These are phyloP conservation scores for Stentor coeruleus DNA, from an alignment of 73 alveolate genomes.

Conservation along the genomic window DNA sequence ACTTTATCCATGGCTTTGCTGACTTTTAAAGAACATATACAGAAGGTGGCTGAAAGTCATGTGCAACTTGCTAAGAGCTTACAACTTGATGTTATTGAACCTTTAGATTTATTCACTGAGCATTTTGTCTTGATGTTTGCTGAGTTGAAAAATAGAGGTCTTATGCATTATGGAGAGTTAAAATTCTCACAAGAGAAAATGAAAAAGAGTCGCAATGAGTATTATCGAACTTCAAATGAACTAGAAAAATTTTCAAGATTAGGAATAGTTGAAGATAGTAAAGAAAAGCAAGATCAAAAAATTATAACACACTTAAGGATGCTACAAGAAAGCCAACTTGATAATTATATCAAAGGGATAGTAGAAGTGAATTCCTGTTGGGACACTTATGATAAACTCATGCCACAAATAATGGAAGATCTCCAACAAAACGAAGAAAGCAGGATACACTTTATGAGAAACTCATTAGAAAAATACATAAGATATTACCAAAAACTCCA, in stretches of 20 bases:
- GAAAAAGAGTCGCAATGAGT: neutral
- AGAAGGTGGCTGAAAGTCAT: neutral
- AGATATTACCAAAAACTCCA: neutral
- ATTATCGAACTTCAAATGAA: neutral
- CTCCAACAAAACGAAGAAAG: slow-evolving; percentile 25
- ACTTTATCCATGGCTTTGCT: neutral
- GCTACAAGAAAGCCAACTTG: neutral
- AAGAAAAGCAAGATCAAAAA: neutral
- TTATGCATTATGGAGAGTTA: too few species aligned
- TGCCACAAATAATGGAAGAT: neutral
- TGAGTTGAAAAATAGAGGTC: neutral
- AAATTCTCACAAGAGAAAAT: neutral
- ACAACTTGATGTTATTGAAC: slow-evolving; percentile 19
- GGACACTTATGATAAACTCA: neutral
- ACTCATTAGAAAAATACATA: neutral
- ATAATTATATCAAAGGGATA: neutral
- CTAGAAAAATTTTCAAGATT: neutral
- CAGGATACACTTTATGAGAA: slow-evolving; percentile 1
- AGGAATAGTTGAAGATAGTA: neutral
- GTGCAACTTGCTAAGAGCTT: neutral
- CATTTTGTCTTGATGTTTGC: neutral
- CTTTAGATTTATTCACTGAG: slow-evolving; percentile 22
- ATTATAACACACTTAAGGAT: too few species aligned
- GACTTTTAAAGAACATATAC: neutral
- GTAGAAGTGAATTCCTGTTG: neutral